Evolutionary conservation across 148 eudicot genomes (phyloP), one percentile per base, ranked within the genome.

Genomic region (Limonium bicolor): DNA sequence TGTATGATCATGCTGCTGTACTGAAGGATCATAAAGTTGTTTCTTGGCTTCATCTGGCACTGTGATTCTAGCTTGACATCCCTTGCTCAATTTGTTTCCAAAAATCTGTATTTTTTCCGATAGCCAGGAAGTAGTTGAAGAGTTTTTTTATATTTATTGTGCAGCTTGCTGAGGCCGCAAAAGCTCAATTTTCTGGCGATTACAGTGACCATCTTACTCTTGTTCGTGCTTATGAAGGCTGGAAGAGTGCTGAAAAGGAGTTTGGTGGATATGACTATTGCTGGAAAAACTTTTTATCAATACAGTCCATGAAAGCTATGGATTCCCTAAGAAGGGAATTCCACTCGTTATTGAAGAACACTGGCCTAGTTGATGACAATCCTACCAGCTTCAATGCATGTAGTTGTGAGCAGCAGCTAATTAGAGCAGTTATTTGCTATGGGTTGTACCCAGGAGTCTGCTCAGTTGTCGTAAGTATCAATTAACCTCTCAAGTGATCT

Each of bases 361-460:
- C 73, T 48, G 87, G 84, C 49, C 74, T 88, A 37, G 72, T 77
- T 49, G 94, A 84, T 56, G 73, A 77, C 63, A 77, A 66, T 54
- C 48, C 53, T 13, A 58, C 62, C 32, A 66, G 53, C 46, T 68
- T 48, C 35, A 74, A 65, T 55, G 54, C 60, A 21, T 74, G 80
- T 70, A 75, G 87, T 56, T 71, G 72, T 45, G 92, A 80, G 54
- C 68, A 77, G 51, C 62, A 77, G 64, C 80, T 88, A 43, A 54
- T 80, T 50, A 76, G 87, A 31, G 95, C 92, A 49, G 70, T 84
- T 58, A 70, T 80, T 50, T 88, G 97, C 69, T 84, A 74, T 62
- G 97, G 97, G 58, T 76, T 88, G 71, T 88, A 84, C 62, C 97
- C 97, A 28, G 92, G 94, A 64, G 63, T 88, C 45, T 80, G 97